Evolutionary conservation across 805 yeast species (phyloP).

Genomic region (Millerozyma miso): DNA sequence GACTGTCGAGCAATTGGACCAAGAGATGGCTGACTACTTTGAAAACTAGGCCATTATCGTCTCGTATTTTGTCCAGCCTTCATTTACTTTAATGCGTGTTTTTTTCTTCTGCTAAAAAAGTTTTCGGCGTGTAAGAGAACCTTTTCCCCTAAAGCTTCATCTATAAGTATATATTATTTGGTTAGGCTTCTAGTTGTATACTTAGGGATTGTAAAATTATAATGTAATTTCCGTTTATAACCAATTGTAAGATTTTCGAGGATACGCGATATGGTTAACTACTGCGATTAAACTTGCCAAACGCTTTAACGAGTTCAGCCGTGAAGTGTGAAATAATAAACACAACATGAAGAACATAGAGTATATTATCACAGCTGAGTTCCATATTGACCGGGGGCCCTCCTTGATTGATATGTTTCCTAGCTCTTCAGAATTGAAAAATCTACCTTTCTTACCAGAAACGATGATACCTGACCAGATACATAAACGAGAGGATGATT

Average conservation of each 20-base stretch:
- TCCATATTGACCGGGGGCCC: slow-evolving; percentile 75
- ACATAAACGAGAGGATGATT: slow-evolving; percentile 55
- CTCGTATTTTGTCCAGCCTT: too few species aligned
- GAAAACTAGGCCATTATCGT: slow-evolving; percentile 25
- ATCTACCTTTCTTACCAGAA: slow-evolving; percentile 42
- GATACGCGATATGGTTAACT: neutral
- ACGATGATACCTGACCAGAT: slow-evolving; percentile 61
- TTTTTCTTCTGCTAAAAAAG: neutral
- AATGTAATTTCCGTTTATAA: neutral
- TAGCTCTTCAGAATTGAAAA: slow-evolving; percentile 30
- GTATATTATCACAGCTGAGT: slow-evolving; percentile 68
- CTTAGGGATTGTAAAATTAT: slow-evolving; percentile 1
- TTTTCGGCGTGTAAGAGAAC: neutral
- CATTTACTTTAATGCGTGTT: too few species aligned
- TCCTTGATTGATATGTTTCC: slow-evolving; percentile 51
- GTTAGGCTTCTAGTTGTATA: slow-evolving; percentile 1
- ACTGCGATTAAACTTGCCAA: neutral
- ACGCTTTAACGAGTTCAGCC: neutral
- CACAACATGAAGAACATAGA: slow-evolving; percentile 37
- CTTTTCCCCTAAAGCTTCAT: too few species aligned
- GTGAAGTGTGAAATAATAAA: neutral
- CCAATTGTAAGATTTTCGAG: neutral
- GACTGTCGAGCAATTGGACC: slow-evolving; percentile 90
- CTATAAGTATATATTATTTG: neutral
- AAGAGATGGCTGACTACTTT: slow-evolving; percentile 96